A percentile compares a stretch with the other conserved stretches of the same genome.
Evolutionary conservation across 179 eudicot species (phyloP).

Genomic region (Beta corolliflora): DNA sequence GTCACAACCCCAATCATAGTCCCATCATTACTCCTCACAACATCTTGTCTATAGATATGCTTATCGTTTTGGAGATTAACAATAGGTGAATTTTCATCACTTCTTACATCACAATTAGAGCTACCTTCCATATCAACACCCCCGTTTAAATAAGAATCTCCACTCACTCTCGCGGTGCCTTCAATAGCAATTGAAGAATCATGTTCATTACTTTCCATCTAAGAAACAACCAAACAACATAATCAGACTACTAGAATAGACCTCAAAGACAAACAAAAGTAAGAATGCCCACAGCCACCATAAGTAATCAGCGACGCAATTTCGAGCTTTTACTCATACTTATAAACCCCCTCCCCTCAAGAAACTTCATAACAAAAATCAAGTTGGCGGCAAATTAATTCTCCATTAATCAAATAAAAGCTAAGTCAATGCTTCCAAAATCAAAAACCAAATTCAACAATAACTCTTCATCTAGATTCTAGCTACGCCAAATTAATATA

Average conservation of each 20-base stretch:
- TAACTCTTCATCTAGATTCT: too few species aligned
- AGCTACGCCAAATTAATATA: too few species aligned
- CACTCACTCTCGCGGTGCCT: slow-evolving; percentile 28
- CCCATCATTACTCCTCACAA: slow-evolving; percentile 62
- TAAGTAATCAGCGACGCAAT: neutral
- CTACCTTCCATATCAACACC: slow-evolving; percentile 25
- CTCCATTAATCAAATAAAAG: neutral
- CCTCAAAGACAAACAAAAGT: neutral
- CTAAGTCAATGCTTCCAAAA: slow-evolving; percentile 23
- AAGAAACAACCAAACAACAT: slow-evolving; percentile 22
- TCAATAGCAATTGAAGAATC: slow-evolving; percentile 34
- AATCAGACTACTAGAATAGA: slow-evolving; percentile 7
- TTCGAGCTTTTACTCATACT: neutral
- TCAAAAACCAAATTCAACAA: neutral
- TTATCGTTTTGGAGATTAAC: slow-evolving; percentile 35
- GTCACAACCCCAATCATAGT: slow-evolving; percentile 79
- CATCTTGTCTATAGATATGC: slow-evolving; percentile 83
- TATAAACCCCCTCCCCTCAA: neutral
- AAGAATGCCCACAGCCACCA: neutral
- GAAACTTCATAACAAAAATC: neutral
- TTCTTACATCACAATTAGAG: slow-evolving; percentile 24
- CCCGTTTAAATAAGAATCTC: slow-evolving; percentile 13
- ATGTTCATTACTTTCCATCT: slow-evolving; percentile 48
- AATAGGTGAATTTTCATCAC: slow-evolving; percentile 19
- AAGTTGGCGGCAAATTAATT: neutral